Base-by-base conservation (phyloP, 192 early-diverging fungal genomes). In the Dissophora ornata region DNA sequence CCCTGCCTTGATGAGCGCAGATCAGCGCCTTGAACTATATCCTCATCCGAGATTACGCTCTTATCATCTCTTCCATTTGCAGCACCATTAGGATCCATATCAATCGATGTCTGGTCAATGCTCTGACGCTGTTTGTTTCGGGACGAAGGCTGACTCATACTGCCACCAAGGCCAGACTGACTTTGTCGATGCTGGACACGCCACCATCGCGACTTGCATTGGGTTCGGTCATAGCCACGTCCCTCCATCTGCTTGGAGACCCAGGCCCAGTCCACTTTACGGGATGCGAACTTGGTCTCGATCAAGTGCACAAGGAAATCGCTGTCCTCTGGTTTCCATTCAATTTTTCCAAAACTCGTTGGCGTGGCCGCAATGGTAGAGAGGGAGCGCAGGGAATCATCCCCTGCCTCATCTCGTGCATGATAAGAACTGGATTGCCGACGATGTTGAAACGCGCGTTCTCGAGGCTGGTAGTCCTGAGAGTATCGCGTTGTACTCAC, bases 161-260 rank as follows among this genome's bases (percentile, higher is more conserved):
- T 65, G 1, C 47, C 62, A 7, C 13, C 16, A 25, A 65, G 53
- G 10, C 32, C 55, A 3, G 47, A 41, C 33, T 67, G 63, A 45
- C 46, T 67, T 19, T 75, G 71, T 3, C 73, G 63, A 56, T 77
- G 73, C 28, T 77, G 73, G 5, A 77, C 73, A 50, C 73, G 57
- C 73, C 73, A 77, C 73, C 73, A 77, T 2, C 73, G 63, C 1
- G 73, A 77, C 40, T 77, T 77, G 64, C 73, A 77, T 16, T 77
- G 73, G 7, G 73, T 77, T 21, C 73, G 73, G 49, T 77, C 73
- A 34, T 77, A 77, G 26, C 73, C 73, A 19, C 73, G 73, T 34
- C 73, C 64, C 44, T 67, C 73, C 73, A 77, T 77, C 65, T 77
- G 64, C 29, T 67, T 61, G 24, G 73, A 67, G 15, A 77, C 73